These are phyloP conservation scores for Aspergillus intermedius DNA, from an alignment of 2,329 filamentous ascomycete species.

Conservation along the genomic window DNA sequence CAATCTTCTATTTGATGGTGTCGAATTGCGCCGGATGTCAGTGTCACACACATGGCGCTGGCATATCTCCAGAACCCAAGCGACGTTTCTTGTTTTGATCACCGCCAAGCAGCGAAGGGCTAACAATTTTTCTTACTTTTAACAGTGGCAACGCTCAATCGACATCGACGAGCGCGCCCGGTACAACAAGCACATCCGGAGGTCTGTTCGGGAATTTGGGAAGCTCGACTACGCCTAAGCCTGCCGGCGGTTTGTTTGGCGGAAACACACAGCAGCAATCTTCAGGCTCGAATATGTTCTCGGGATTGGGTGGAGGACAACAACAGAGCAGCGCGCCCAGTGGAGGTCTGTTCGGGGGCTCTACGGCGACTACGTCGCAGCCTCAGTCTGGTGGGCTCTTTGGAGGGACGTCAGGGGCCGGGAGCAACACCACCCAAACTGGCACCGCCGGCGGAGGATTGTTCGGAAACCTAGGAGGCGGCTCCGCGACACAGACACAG, in stretches of 20 bases:
- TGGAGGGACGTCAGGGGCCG: conserved; percentile 10
- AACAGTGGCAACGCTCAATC: conserved; percentile 25
- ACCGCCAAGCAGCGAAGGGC: neutral
- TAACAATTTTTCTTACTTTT: conserved; percentile 9
- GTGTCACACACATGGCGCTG: no score
- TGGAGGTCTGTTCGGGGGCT: conserved; percentile 24
- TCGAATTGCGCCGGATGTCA: no score
- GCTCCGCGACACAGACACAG: conserved; percentile 26
- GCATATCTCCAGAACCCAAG: neutral
- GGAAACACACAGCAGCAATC: conserved; percentile 22
- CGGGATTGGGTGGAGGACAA: conserved; percentile 18
- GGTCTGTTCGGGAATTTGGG: conserved; percentile 26
- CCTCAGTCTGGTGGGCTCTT: conserved; percentile 23
- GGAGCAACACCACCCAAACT: conserved; percentile 15
- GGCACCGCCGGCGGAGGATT: conserved; percentile 23
- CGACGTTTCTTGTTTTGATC: neutral
- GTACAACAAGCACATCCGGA: conserved; percentile 21
- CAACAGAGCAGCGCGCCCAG: conserved; percentile 22
- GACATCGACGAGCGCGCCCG: conserved; percentile 21
- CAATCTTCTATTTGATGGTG: neutral
- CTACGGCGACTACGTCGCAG: conserved; percentile 23
- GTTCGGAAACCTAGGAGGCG: conserved; percentile 25
- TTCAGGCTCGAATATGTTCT: conserved; percentile 29
- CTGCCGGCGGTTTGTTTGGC: conserved; percentile 27
- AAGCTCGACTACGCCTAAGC: conserved; percentile 23